Conservation (phyloP, 2,329 filamentous ascomycete species). For the Macrophomina phaseolina region DNA sequence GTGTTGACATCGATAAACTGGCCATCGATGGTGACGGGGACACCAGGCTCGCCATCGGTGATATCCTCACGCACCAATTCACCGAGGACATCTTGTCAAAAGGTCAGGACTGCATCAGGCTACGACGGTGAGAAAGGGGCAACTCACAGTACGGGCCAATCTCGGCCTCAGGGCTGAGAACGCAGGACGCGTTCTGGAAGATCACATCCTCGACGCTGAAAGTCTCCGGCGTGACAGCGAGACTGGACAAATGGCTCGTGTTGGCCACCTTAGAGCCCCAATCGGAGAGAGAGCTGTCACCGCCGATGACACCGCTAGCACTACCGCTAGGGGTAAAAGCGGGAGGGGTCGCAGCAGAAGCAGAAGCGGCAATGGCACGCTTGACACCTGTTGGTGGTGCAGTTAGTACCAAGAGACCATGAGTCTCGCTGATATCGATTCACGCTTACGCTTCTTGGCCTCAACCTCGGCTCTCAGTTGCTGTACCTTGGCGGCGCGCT, state of each 20-base stretch:
- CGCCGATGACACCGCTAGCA: not conserved
- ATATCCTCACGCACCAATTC: conserved; percentile 58
- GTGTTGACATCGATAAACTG: conserved; percentile 62
- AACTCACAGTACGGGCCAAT: conserved; percentile 37
- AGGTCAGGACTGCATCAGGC: not conserved
- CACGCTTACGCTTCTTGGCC: conserved; percentile 7
- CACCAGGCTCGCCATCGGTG: conserved; percentile 54
- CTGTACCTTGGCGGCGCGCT: conserved; percentile 1
- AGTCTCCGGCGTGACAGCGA: not conserved
- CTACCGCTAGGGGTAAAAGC: not conserved
- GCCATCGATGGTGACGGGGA: conserved; percentile 57
- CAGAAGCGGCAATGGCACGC: not conserved
- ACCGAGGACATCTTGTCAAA: conserved; percentile 50
- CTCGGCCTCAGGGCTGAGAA: conserved; percentile 41
- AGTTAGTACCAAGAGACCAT: not conserved
- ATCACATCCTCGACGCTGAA: conserved; percentile 31
- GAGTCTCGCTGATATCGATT: not conserved
- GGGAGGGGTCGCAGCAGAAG: not conserved
- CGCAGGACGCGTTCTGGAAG: conserved; percentile 42
- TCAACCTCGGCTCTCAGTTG: conserved; percentile 8
- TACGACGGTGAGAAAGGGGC: too few relatives aligned
- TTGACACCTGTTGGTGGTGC: not conserved
- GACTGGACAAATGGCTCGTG: conserved; percentile 16
- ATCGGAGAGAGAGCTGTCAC: not conserved
- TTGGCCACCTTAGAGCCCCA: conserved; percentile 18